Percentiles rank a stretch among this genome's conserved stretches.
phyloP scores from a whole-genome alignment of 352 stramenopile species.

The Globisporangium middletonii region DNA sequence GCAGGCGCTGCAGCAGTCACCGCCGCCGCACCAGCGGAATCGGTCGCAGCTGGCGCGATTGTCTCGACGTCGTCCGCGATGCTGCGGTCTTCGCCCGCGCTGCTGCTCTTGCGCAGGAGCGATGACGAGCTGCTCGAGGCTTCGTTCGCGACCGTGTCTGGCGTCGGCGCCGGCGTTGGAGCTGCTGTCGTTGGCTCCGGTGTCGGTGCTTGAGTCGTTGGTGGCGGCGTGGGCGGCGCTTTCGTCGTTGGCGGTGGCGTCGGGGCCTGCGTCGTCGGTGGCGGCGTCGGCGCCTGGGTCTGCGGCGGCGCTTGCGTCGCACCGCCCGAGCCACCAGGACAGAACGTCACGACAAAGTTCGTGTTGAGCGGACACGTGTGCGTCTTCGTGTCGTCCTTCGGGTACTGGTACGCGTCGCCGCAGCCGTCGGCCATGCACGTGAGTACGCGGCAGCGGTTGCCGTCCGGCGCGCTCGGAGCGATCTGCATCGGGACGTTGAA shows the following conservation, averaged over 20 bases:
- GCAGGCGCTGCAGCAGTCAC: background rate
- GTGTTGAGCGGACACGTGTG: conserved; percentile 40
- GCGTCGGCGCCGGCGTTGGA: conserved; percentile 9
- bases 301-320: conserved; percentile 5
- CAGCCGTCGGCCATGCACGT: conserved; percentile 54
- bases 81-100: conserved; percentile 9
- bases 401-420: conserved; percentile 59
- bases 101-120: conserved; percentile 1
- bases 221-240: conserved; percentile 2
- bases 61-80: conserved; percentile 11
- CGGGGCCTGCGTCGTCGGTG: conserved; percentile 15
- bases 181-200: conserved; percentile 10
- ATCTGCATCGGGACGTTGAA: conserved; percentile 77
- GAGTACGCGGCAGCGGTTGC: conserved; percentile 36
- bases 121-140: conserved; percentile 2
- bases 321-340: conserved; percentile 15
- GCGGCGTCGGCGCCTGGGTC: conserved; percentile 10
- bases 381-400: conserved; percentile 67
- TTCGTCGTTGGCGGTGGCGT: conserved; percentile 16
- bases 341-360: conserved; percentile 64
- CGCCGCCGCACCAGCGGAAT: background rate
- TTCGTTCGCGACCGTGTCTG: conserved; percentile 10
- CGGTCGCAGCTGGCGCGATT: conserved; percentile 8
- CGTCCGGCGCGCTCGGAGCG: conserved; percentile 27
- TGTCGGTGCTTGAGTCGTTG: conserved; percentile 3